Conservation (phyloP, 345 rosid species). For the Hibiscus trionum region DNA sequence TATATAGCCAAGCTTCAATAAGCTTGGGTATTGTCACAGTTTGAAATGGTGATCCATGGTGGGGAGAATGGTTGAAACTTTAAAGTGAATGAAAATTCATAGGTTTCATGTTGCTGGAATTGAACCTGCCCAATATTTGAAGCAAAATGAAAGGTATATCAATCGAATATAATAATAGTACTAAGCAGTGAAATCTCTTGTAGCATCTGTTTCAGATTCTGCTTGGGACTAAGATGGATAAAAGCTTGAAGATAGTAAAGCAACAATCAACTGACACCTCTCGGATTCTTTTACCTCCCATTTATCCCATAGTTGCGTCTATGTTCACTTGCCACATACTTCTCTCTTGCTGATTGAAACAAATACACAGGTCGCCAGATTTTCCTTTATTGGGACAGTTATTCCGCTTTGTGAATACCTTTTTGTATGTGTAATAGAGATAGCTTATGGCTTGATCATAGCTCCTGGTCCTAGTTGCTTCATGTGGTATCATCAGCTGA, state of each 20-base stretch:
- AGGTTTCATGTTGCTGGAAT: not conserved
- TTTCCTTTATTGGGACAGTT: no score
- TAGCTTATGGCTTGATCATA: no score
- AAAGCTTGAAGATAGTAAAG: no score
- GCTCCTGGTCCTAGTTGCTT: not conserved
- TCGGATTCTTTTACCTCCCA: not conserved
- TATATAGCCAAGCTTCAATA: not conserved
- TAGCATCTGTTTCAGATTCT: no score
- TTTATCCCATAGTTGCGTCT: constrained; percentile 2
- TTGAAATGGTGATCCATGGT: not conserved
- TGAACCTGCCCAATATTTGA: constrained; percentile 1
- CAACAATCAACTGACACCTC: no score
- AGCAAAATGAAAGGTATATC: not conserved
- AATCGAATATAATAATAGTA: not conserved
- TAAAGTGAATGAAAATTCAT: not conserved
- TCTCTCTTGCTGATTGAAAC: not conserved
- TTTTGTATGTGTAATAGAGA: no score
- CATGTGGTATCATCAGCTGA: not conserved
- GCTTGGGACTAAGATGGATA: no score
- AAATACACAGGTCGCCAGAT: not conserved
- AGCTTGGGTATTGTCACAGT: not conserved
- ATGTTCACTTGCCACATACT: constrained; percentile 1
- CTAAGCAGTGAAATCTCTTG: no score
- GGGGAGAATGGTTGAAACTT: not conserved
- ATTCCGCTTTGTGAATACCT: no score